Evolutionary conservation across 2,329 filamentous ascomycete genomes (phyloP), one percentile per base, ranked within the genome.

Genomic region (Karstenula rhodostoma): DNA sequence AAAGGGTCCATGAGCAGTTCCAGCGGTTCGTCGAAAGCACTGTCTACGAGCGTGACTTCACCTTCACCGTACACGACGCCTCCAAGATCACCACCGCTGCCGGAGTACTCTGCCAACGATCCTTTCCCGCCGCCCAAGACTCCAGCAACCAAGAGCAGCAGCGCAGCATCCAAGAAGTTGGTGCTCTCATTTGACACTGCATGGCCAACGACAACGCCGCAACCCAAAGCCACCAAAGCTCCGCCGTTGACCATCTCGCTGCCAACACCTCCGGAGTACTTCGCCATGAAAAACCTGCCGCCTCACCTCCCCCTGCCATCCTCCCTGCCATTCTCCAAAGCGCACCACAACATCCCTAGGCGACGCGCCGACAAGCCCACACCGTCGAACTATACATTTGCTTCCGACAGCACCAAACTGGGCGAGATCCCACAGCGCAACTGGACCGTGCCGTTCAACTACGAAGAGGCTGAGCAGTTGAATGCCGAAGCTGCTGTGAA

Each of bases 381-480:
- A 2, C 77, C 74, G 7, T 81, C 77, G 9, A 74, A 72, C 40
- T 80, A 80, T 57, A 82, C 80, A 1, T 77, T 81, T 57, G 77
- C 79, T 5, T 80, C 79, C 12, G 78, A 78, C 22, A 80, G 79
- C 67, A 83, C 81, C 3, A 82, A 82, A 67, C 71, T 83, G 9
- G 81, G 81, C 46, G 81, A 83, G 64, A 83, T 83, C 6, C 81
- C 81, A 4, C 69, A 81, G 68, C 73, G 77, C 40, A 75, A 77
- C 49, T 83, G 81, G 81, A 71, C 74, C 0, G 71, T 61, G 56
- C 79, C 80, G 6, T 82, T 73, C 57, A 78, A 83, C 56, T 79
- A 77, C 49, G 78, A 78, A 35, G 76, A 74, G 35, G 80, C 79
- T 56, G 78, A 77, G 47, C 67, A 77, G 23, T 63, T 78, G 65